A percentile compares a stretch with the other conserved stretches of the same genome.
Conservation (phyloP, 2,329 filamentous ascomycete species). For the Pyrenochaeta sp. region DNA sequence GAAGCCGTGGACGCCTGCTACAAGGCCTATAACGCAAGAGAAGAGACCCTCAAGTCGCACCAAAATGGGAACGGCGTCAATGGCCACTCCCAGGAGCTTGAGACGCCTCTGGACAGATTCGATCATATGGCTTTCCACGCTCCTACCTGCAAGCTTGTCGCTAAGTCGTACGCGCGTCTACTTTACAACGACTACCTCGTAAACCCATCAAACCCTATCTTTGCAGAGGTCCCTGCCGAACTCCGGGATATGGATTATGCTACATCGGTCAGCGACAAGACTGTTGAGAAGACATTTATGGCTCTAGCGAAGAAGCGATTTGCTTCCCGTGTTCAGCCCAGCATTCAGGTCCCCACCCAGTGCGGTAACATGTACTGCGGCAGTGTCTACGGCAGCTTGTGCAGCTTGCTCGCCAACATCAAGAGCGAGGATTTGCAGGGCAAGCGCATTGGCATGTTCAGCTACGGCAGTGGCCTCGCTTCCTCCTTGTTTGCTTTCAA, state of each 20-base stretch:
- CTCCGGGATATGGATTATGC: slow-evolving; percentile 57
- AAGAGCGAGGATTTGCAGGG: slow-evolving; percentile 56
- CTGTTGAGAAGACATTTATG: slow-evolving; percentile 63
- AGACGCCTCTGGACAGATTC: slow-evolving; percentile 61
- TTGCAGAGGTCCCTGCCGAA: slow-evolving; percentile 60
- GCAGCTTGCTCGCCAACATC: slow-evolving; percentile 58
- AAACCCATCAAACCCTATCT: slow-evolving; percentile 58
- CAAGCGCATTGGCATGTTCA: slow-evolving; percentile 62
- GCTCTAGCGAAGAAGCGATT: slow-evolving; percentile 62
- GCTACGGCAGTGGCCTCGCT: slow-evolving; percentile 62
- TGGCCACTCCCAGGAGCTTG: slow-evolving; percentile 47
- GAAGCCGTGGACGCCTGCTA: slow-evolving; percentile 63
- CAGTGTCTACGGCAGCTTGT: slow-evolving; percentile 60
- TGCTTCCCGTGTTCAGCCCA: slow-evolving; percentile 58
- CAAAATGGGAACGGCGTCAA: slow-evolving; percentile 51
- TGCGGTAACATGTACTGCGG: slow-evolving; percentile 66
- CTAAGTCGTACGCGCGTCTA: slow-evolving; percentile 62
- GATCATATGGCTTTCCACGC: slow-evolving; percentile 65
- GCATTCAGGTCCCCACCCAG: slow-evolving; percentile 60
- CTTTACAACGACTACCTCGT: slow-evolving; percentile 62
- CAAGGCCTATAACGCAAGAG: slow-evolving; percentile 62
- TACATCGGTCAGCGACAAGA: slow-evolving; percentile 60
- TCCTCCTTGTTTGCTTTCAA: slow-evolving; percentile 61
- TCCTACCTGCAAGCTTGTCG: slow-evolving; percentile 64
- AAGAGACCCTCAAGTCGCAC: slow-evolving; percentile 56